Base-by-base conservation (phyloP, 2,329 filamentous ascomycete species). In the Fusarium tricinctum region DNA sequence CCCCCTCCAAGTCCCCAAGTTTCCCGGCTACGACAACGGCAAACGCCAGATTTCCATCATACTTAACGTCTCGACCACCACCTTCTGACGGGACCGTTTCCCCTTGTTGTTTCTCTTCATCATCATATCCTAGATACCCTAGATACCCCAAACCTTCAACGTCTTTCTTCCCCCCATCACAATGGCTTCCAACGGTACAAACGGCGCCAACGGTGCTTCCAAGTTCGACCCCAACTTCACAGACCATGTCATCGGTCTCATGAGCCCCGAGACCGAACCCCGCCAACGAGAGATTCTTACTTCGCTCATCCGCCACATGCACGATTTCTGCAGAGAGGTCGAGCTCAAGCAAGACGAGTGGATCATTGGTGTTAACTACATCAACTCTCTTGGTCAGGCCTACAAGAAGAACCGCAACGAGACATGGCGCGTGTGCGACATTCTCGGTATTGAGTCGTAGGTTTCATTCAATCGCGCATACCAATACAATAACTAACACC, bases 161-260 rank as follows among this genome's bases (percentile, higher is more conserved):
- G 15, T 33, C 26, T 17, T 20, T 14, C 6, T n/a, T 15, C 14
- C 8, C 22, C 12, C 28, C 15, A 47, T 12, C 35, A 63, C n/a
- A 47, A 73, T 73, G 70, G 57, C 58, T 32, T 40, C 70, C 38
- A 73, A 59, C 65, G 65, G 59, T 49, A 48, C 68, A 45, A 73
- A 69, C 53, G 58, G 63, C 40, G 46, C 51, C 15, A 68, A 69
- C 51, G 63, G 60, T 54, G 45, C 58, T 35, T 47, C 56, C 32
- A 71, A 81, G 78, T 93, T 92, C 82, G 92, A 95, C 78, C 92
- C 92, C 72, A 87, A 86, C 81, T 94, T 94, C 83, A 95, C 92
- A 53, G 80, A 89, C 72, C 85, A 89, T 78, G 91, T 93, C 79
- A 84, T 94, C 76, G 86, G 92, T 68, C 85, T 89, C 72, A 93